phyloP scores from a whole-genome alignment of 2,329 filamentous ascomycete genomes.

The Hymenoscyphus fraxineus region DNA sequence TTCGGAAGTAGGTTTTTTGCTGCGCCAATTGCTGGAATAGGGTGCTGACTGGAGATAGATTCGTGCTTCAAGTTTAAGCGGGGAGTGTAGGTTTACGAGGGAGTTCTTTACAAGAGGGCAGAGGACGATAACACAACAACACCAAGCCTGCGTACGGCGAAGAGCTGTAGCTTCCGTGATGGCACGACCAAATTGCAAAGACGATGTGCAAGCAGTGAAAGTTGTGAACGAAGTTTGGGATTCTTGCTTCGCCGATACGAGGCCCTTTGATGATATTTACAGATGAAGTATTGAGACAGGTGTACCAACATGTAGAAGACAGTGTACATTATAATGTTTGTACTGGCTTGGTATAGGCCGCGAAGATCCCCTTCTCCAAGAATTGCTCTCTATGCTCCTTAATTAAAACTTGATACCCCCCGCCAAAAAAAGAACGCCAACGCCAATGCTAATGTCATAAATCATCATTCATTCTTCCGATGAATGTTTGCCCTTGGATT shows the following conservation, averaged over 20 bases:
- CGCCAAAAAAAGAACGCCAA: constrained; percentile 19
- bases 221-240: constrained; percentile 98
- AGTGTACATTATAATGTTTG: constrained; percentile 20
- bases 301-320: constrained; percentile 26
- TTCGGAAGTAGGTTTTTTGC: constrained; percentile 63
- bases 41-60: constrained; percentile 55
- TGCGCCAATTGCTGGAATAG: background rate
- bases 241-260: constrained; percentile 89
- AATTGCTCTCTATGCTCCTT: constrained; percentile 21
- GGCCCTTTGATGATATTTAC: constrained; percentile 97
- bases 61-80: constrained; percentile 84
- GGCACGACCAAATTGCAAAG: constrained; percentile 74
- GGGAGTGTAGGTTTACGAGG: constrained; percentile 85
- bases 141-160: constrained; percentile 85
- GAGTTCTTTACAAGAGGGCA: constrained; percentile 84
- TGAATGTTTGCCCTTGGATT: constrained; percentile 27
- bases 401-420: constrained; percentile 11
- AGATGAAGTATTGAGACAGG: constrained; percentile 46
- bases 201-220: constrained; percentile 79
- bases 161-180: constrained; percentile 77
- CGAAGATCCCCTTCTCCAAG: constrained; percentile 32
- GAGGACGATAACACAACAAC: constrained; percentile 85
- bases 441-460: constrained; percentile 27
- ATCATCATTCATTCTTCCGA: constrained; percentile 30
- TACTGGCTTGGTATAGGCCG: constrained; percentile 33